Percentiles rank a stretch among this genome's conserved stretches.
phyloP scores from a whole-genome alignment of 352 stramenopile species.

The Bremia lactucae region DNA sequence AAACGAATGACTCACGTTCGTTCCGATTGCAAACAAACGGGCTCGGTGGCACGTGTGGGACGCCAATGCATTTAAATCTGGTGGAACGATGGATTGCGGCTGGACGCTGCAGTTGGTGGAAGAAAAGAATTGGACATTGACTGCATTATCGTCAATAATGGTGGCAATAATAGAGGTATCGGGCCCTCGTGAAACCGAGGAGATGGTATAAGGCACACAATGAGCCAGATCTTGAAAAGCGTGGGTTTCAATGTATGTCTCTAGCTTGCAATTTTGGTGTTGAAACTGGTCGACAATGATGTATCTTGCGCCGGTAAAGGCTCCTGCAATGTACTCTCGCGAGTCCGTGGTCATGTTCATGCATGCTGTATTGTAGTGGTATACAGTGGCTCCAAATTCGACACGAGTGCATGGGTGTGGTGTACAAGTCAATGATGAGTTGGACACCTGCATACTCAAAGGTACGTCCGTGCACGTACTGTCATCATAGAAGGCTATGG shows the following conservation, averaged over 20 bases:
- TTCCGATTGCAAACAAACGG: conserved; percentile 18
- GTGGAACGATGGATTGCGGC: background rate
- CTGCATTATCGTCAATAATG: conserved; percentile 8
- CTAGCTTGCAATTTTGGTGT: conserved; percentile 9
- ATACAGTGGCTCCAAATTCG: conserved; percentile 7
- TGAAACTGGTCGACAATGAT: conserved; percentile 20
- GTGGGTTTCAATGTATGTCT: conserved; percentile 13
- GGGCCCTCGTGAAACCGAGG: conserved; percentile 3
- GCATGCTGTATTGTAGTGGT: conserved; percentile 16
- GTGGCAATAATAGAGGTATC: conserved; percentile 10
- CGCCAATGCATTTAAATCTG: conserved; percentile 2
- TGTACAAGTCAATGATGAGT: conserved; percentile 8
- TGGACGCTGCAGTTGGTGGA: conserved; percentile 6
- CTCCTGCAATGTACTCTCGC: conserved; percentile 4
- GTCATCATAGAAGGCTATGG: conserved; percentile 11
- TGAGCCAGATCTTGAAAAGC: conserved; percentile 10
- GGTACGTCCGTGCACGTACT: conserved; percentile 5
- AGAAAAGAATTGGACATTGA: conserved; percentile 16
- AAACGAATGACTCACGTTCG: background rate
- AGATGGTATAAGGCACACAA: conserved; percentile 17
- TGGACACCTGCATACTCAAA: conserved; percentile 15
- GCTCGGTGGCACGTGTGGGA: conserved; percentile 14
- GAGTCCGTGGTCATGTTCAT: background rate
- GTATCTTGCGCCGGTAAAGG: conserved; percentile 10
- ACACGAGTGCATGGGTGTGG: conserved; percentile 9